Evolutionary conservation across 441 rosid species (phyloP), one percentile per base, ranked within the genome.

Genomic region (Iberis amara): DNA sequence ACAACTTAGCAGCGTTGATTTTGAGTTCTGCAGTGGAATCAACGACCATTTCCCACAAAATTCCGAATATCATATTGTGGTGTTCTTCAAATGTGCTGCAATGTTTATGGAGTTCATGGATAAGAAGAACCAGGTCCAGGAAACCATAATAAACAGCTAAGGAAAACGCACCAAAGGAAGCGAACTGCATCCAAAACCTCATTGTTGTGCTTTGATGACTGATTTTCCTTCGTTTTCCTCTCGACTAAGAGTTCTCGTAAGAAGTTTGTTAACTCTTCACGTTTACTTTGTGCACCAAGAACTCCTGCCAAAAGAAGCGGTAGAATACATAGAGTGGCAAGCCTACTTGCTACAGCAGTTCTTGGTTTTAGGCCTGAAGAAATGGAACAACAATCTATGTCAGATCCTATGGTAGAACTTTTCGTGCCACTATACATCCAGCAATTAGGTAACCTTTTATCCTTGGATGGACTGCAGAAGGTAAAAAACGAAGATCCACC

Each of bases 11-110:
- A 9, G 96, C 96, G 62, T 63, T 73, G 50, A 83, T 78, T 80
- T 91, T 85, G 89, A 83, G 78, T 62, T 81, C 89, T 37, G 76
- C 59, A 57, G 78, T 69, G 39, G 87, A 79, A 77, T 94, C 89
- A 52, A 82, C 87, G 39, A 88, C 91, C 96, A 91, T 91, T 79
- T 88, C 96, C 98, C 96, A 91, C 59, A 85, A 73, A 44, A 88
- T 80, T 46, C 79, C 76, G 52, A 91, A 85, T 69, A 88, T 74
- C 85, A 88, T 79, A 45, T 68, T 48, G 68, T 85, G 98, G 60
- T 91, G 90, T 74, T 77, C 83, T 61, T 82, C 91, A 62, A 76
- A 83, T 26, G 89, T 81, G 74, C 98, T 91, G 89, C 79, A 70
- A 43, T 31, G 69, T 44, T 56, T 49, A 68, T 65, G 52, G 58